Conservation (phyloP, 2,329 filamentous ascomycete genomes). For the Neofusicoccum laricinum region DNA sequence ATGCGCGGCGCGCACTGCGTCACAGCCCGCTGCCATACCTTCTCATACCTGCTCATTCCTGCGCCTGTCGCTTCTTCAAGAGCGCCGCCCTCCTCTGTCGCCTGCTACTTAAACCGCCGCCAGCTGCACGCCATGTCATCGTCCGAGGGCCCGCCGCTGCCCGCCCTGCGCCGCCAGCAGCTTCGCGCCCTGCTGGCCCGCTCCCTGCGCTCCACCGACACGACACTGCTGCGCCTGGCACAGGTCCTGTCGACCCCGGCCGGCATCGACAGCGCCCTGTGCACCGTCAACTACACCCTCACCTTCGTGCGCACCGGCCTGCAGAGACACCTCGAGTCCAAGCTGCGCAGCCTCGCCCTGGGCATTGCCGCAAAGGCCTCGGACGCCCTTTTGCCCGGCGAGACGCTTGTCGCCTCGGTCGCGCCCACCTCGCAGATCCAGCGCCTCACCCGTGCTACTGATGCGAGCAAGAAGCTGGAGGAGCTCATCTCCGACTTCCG, state of each 20-base stretch:
- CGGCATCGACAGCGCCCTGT: constrained; percentile 41
- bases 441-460: constrained; percentile 31
- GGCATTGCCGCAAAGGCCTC: constrained; percentile 34
- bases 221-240: constrained; percentile 31
- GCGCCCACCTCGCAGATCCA: constrained; percentile 31
- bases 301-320: constrained; percentile 40
- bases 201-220: constrained; percentile 28
- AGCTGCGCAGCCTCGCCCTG: constrained; percentile 35
- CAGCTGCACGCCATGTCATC: background rate
- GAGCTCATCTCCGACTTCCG: constrained; percentile 67
- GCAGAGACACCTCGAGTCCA: constrained; percentile 33
- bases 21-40: background rate
- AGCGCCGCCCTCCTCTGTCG: too few species aligned
- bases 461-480: constrained; percentile 50
- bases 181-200: constrained; percentile 19
- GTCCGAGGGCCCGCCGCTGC: background rate
- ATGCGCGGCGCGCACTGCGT: background rate
- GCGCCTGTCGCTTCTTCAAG: too few species aligned
- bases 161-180: constrained; percentile 3
- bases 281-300: constrained; percentile 45
- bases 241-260: constrained; percentile 38
- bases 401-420: constrained; percentile 39
- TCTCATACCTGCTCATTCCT: too few species aligned
- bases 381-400: constrained; percentile 39
- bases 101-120: background rate